A percentile compares a stretch with the other conserved stretches of the same genome.
phyloP scores from a whole-genome alignment of 345 rosid genomes.

The Litchi chinensis region DNA sequence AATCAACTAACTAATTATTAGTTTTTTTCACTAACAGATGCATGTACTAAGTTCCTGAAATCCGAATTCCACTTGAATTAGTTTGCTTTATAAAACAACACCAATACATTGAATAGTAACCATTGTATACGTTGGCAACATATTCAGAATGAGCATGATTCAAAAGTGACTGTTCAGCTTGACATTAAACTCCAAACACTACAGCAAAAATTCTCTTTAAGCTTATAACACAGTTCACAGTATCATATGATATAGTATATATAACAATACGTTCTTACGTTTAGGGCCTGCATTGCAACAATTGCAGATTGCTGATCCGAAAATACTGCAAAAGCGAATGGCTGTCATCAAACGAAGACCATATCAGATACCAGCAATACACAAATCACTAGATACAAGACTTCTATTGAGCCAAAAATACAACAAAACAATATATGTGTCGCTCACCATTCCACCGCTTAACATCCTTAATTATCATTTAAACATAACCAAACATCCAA shows the following conservation, averaged over 20 bases:
- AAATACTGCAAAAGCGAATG: conserved; percentile 86
- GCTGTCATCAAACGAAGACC: conserved; percentile 42
- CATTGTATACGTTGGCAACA: neutral
- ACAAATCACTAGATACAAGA: neutral
- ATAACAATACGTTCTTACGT: conserved; percentile 48
- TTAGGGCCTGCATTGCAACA: conserved; percentile 74
- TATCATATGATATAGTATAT: too few relatives aligned
- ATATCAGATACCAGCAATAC: conserved; percentile 21
- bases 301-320: conserved; percentile 72
- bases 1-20: neutral
- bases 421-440: neutral
- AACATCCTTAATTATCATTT: neutral
- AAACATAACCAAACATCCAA: neutral
- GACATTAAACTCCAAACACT: neutral
- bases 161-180: neutral
- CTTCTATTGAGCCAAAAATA: neutral
- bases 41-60: neutral
- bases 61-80: neutral
- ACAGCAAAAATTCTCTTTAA: neutral
- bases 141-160: too few relatives aligned
- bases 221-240: neutral
- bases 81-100: neutral
- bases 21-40: neutral
- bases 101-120: neutral
- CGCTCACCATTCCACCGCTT: neutral